These are phyloP conservation scores for Dendrobium huoshanense DNA, from an alignment of 106 monocot species.

Conservation along the genomic window DNA sequence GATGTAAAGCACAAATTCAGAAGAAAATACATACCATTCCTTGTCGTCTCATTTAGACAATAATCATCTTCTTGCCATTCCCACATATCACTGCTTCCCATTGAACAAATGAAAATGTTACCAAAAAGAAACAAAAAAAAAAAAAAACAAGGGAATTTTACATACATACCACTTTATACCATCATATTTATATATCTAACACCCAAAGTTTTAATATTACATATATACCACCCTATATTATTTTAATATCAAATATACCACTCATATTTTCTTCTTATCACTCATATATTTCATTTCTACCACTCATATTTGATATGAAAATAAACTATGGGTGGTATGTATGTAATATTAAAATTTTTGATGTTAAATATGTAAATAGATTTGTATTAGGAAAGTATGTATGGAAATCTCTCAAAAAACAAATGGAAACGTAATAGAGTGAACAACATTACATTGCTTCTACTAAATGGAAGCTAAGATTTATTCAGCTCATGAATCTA, in stretches of 20 bases:
- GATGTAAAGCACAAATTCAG: background rate
- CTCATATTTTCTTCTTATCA: too few species aligned
- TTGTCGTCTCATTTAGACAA: constrained; percentile 22
- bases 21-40: constrained; percentile 28
- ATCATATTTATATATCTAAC: too few species aligned
- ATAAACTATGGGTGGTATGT: too few species aligned
- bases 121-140: background rate
- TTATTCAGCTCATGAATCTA: background rate
- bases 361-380: too few species aligned
- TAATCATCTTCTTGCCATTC: constrained; percentile 62
- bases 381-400: too few species aligned
- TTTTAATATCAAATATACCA: too few species aligned
- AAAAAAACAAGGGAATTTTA: background rate
- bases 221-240: too few species aligned
- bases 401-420: background rate
- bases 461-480: background rate
- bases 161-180: too few species aligned
- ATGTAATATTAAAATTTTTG: too few species aligned
- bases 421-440: background rate
- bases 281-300: too few species aligned
- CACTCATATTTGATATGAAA: too few species aligned
- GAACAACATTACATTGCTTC: constrained; percentile 1
- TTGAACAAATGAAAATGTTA: background rate
- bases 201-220: too few species aligned
- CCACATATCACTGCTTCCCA: constrained; percentile 51